Conservation (phyloP, 768 basidiomycete species). For the Rhizopogon rudus region DNA sequence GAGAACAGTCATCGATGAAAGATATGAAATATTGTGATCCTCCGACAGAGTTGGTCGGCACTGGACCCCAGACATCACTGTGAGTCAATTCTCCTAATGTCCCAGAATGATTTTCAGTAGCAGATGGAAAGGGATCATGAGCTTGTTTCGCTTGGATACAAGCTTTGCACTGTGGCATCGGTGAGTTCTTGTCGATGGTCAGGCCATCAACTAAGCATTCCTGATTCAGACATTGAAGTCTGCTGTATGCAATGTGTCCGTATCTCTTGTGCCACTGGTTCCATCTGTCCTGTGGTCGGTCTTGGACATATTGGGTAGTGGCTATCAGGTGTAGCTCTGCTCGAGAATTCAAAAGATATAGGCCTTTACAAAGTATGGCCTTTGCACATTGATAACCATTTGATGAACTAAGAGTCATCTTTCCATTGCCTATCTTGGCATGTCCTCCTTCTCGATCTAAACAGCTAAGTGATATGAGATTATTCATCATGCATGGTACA, state of each 20-base stretch:
- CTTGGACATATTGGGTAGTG: too few relatives aligned
- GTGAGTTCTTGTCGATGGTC: neutral
- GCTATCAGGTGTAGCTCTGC: too few relatives aligned
- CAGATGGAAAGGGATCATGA: neutral
- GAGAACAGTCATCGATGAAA: conserved; percentile 12
- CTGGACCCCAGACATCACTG: conserved; percentile 24
- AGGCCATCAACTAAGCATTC: neutral
- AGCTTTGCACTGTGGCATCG: neutral
- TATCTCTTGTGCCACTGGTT: too few relatives aligned
- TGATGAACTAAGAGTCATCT: too few relatives aligned
- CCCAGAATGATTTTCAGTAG: neutral
- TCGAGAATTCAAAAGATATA: too few relatives aligned
- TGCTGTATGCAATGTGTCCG: neutral
- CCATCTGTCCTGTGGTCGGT: too few relatives aligned
- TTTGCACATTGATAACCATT: too few relatives aligned
- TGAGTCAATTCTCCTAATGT: conserved; percentile 4
- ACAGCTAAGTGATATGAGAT: neutral
- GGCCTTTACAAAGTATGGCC: too few relatives aligned
- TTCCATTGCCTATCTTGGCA: neutral
- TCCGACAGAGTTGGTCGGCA: conserved; percentile 9
- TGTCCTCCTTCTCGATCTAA: neutral
- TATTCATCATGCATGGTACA: neutral
- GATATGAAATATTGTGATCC: conserved; percentile 20
- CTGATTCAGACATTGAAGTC: neutral
- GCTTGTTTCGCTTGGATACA: conserved; percentile 3